These are phyloP conservation scores for Trypanosoma mega DNA, from an alignment of 208 protist species.

Conservation along the genomic window DNA sequence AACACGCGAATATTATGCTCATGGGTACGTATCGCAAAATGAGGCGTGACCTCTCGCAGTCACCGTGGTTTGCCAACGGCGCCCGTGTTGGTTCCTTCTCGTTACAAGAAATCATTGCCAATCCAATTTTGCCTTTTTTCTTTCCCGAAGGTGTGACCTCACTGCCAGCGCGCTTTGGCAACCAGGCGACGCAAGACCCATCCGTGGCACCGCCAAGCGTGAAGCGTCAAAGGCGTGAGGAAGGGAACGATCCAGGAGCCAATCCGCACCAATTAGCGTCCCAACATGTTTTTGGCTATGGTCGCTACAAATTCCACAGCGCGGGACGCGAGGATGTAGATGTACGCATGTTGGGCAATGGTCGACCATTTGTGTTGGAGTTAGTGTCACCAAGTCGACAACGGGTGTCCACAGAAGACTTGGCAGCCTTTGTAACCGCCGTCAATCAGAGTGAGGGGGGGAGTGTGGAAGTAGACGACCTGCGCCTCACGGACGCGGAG, in stretches of 20 bases:
- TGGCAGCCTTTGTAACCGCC: conserved; percentile 32
- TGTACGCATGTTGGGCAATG: conserved; percentile 94
- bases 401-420: conserved; percentile 50
- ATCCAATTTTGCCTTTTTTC: conserved; percentile 75
- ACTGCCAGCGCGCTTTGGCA: too few species aligned
- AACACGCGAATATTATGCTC: conserved; percentile 80
- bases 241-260: background rate
- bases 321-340: conserved; percentile 94
- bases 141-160: conserved; percentile 70
- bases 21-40: conserved; percentile 87
- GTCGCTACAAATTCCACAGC: conserved; percentile 91
- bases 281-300: conserved; percentile 72
- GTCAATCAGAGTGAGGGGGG: conserved; percentile 69
- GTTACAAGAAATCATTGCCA: conserved; percentile 83
- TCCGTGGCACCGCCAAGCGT: background rate
- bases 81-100: conserved; percentile 76
- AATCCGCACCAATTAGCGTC: conserved; percentile 25
- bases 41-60: conserved; percentile 83
- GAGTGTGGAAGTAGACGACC: conserved; percentile 57
- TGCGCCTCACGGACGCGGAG: conserved; percentile 58
- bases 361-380: conserved; percentile 93
- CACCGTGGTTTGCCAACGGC: conserved; percentile 84
- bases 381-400: conserved; percentile 68
- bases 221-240: conserved; percentile 26
- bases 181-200: too few species aligned